phyloP scores from a whole-genome alignment of 176 grass and related monocot genomes.

The Hordeum vulgare region MorexV3_pseudomolecules_assembly NC_058522.1:108961869-108962368 shows the following conservation, averaged over 20 bases:
- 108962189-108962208: conserved; percentile 4
- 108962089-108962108: conserved; percentile 31
- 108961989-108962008: background rate
- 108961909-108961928: background rate
- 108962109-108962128: conserved; percentile 26
- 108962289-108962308: conserved; percentile 25
- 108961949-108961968: background rate
- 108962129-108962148: background rate
- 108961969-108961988: background rate
- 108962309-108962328: conserved; percentile 1
- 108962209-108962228: conserved; percentile 1
- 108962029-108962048: conserved; percentile 5
- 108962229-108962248: background rate
- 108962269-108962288: conserved; percentile 1
- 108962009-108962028: background rate
- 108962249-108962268: conserved; percentile 8
- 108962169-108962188: conserved; percentile 1
- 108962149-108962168: conserved; percentile 2
- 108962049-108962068: conserved; percentile 32
- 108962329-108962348: conserved; percentile 20
- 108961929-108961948: background rate
- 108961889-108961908: background rate
- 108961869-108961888: background rate
- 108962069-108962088: conserved; percentile 16
- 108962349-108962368: conserved; percentile 23